Evolutionary conservation across 2,329 filamentous ascomycete genomes (phyloP), one percentile per base, ranked within the genome.

Genomic region (Botrytis fabae): DNA sequence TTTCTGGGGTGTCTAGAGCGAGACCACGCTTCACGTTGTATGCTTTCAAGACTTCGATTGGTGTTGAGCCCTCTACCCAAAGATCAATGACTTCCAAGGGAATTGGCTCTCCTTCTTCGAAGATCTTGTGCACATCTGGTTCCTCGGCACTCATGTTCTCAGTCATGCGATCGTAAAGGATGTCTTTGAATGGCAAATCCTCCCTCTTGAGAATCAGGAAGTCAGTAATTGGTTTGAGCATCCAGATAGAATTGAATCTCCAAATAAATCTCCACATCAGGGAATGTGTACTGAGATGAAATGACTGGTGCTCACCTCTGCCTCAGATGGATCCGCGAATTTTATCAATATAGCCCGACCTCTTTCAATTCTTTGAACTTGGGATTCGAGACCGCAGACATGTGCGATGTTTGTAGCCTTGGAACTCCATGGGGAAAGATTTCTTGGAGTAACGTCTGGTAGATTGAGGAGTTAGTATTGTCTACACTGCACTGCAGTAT

Each of bases 341-440:
- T 85, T 86, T 78, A 92, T 86, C 78, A 90, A 91, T 75, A 98
- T 87, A 78, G 92, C 88, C 78, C 96, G 89, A 70, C 95, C 96
- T 78, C 94, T 90, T 84, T 99, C 96, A 77, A 98, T 93, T 73
- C 95, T 91, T 80, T 91, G 88, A 44, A 92, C 87, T 70, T 89
- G 83, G 60, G 87, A 85, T 78, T 90, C 89, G 74, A 98, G 85
- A 40, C 93, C 95, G 81, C 95, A 98, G 46, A 98, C 95, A 77
- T 96, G 91, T 71, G 95, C 92, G 81, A 98, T 98, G 81, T 91
- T 95, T 64, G 95, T 97, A 42, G 95, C 95, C 83, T 98, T 95
- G 73, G 95, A 97, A 83, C 94, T 98, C 96, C 96, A 99, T 81
- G 96, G 96, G 59, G 95, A 98, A 77, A 97, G 95, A 78, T 93